phyloP scores from a whole-genome alignment of 140 eudicot species.

The Oenanthe javanica region DNA sequence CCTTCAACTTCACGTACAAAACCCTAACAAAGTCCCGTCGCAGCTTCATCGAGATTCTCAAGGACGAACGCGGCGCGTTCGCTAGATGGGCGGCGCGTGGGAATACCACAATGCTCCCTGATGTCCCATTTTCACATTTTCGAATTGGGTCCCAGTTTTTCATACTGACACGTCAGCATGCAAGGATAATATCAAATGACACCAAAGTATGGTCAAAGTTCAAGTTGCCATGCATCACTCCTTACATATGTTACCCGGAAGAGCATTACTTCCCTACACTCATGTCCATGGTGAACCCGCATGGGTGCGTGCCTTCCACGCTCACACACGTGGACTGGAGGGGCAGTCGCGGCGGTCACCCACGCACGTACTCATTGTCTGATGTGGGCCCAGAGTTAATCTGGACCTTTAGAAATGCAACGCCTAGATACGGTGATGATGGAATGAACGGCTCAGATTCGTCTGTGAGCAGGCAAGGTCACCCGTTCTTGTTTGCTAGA shows the following conservation, averaged over 20 bases:
- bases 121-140: constrained; percentile 36
- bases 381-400: constrained; percentile 64
- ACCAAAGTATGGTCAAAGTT: constrained; percentile 69
- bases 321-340: constrained; percentile 84
- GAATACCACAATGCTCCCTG: constrained; percentile 62
- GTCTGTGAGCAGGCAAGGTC: constrained; percentile 19
- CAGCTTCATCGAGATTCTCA: constrained; percentile 68
- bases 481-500: constrained; percentile 79
- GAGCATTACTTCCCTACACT: constrained; percentile 90
- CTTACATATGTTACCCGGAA: constrained; percentile 78
- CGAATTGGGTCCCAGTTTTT: constrained; percentile 92
- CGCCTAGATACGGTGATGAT: constrained; percentile 70
- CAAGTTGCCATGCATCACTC: constrained; percentile 44
- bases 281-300: constrained; percentile 55
- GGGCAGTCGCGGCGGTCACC: constrained; percentile 54
- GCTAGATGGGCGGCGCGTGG: constrained; percentile 95
- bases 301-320: constrained; percentile 63
- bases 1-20: constrained; percentile 57
- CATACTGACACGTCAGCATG: constrained; percentile 65
- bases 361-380: constrained; percentile 35
- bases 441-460: constrained; percentile 42
- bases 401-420: constrained; percentile 23
- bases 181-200: constrained; percentile 51
- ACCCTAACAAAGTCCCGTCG: constrained; percentile 24
- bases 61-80: constrained; percentile 39